A percentile compares a stretch with the other conserved stretches of the same genome.
Conservation (phyloP, 768 basidiomycete genomes). For the Paxillus rubicundulus region DNA sequence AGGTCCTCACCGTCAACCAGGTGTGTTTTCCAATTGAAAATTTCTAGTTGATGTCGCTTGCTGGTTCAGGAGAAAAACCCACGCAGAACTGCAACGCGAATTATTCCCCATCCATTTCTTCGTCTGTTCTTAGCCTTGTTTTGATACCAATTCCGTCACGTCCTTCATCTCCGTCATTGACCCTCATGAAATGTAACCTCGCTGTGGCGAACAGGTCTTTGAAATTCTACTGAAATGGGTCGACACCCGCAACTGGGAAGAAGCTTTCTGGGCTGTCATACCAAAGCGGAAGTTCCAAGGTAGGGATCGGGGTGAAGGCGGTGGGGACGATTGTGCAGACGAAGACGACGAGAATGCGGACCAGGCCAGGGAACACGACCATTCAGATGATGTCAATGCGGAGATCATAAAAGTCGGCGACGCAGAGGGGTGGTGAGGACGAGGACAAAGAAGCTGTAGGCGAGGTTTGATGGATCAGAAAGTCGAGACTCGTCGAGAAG, state of each 20-base stretch:
- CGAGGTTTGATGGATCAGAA: background rate
- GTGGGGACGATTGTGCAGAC: slow-evolving; percentile 15
- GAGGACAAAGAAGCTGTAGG: background rate
- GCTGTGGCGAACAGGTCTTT: slow-evolving; percentile 50
- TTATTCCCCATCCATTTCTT: background rate
- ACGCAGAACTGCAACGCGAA: slow-evolving; percentile 1
- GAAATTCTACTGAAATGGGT: slow-evolving; percentile 91
- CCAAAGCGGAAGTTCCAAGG: slow-evolving; percentile 85
- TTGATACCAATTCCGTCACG: background rate
- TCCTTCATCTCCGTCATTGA: slow-evolving; percentile 2
- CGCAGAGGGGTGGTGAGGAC: background rate
- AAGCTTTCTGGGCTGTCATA: slow-evolving; percentile 84
- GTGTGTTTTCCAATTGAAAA: slow-evolving; percentile 28
- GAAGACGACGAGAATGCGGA: background rate
- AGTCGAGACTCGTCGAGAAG: background rate
- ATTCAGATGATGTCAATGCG: background rate
- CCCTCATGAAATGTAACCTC: background rate
- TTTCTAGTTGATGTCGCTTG: background rate
- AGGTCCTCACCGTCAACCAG: slow-evolving; percentile 97
- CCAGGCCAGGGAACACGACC: background rate
- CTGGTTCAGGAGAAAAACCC: background rate
- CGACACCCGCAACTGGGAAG: slow-evolving; percentile 82
- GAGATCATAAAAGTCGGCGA: background rate
- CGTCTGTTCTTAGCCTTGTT: background rate
- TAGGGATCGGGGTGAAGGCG: slow-evolving; percentile 11